Conservation (phyloP, 2,329 filamentous ascomycete genomes). For the Didymella glomerata region DNA sequence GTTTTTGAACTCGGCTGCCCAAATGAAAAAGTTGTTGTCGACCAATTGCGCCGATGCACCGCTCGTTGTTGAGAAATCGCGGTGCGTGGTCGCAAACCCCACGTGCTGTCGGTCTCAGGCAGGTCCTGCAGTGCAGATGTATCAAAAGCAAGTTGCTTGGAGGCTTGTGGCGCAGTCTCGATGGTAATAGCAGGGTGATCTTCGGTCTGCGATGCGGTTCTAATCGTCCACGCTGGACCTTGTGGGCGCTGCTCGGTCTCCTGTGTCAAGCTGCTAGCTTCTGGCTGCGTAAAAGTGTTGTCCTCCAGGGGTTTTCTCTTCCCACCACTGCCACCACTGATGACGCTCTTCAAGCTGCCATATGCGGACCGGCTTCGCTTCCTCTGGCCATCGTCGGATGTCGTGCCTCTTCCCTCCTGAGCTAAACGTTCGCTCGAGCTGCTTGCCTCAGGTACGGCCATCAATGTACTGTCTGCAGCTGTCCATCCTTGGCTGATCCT, state of each 20-base stretch:
- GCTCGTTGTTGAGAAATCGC: constrained; percentile 21
- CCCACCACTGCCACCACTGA: constrained; percentile 47
- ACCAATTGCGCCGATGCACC: constrained; percentile 36
- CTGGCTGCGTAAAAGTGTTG: constrained; percentile 32
- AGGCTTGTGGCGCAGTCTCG: constrained; percentile 43
- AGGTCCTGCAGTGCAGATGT: constrained; percentile 41
- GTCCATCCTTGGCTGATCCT: constrained; percentile 47
- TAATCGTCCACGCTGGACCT: constrained; percentile 42
- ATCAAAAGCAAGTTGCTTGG: constrained; percentile 49
- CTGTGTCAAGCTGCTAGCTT: constrained; percentile 24
- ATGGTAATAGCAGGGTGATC: constrained; percentile 46
- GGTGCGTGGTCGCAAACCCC: constrained; percentile 24
- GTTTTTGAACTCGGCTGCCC: constrained; percentile 19
- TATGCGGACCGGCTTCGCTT: constrained; percentile 50
- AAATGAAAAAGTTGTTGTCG: constrained; percentile 32
- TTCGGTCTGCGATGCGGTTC: constrained; percentile 34
- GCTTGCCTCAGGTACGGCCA: constrained; percentile 58
- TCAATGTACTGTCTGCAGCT: constrained; percentile 52
- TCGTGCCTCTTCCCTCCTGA: constrained; percentile 35
- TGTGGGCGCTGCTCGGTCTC: constrained; percentile 23
- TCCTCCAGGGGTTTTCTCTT: constrained; percentile 38
- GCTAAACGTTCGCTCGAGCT: constrained; percentile 55
- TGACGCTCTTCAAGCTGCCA: constrained; percentile 51
- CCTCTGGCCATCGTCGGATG: constrained; percentile 30
- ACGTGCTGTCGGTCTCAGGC: constrained; percentile 17